Evolutionary conservation across 345 rosid genomes (phyloP), one percentile per base, ranked within the genome.

Genomic region (Populus tremula): DNA sequence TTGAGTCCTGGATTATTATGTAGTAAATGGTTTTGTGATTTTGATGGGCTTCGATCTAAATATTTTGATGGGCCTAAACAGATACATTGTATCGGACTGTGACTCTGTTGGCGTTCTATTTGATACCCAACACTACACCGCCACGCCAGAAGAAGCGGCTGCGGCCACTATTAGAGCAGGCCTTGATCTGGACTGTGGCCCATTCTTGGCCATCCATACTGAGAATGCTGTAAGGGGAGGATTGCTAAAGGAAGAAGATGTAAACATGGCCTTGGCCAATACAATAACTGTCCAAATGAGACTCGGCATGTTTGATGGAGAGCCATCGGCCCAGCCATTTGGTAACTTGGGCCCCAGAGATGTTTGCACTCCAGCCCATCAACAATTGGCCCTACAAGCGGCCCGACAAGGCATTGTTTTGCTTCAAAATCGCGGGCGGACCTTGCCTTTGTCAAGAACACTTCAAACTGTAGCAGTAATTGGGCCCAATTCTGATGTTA

Each of bases 71-170:
- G 67, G 61, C 12, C 27, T 20, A 36, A 59, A 36, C 77, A 94
- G 98, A 70, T 95, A 96, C 76, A 96, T 96, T 35, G 98, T 91
- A 8, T 96, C 99, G 5, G 99, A 96, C 59, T 96, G 99, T 66
- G 93, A 96, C 78, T 88, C 99, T 1, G 96, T 96, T 31, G 93
- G 88, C 4, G 91, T 91, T 21, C 83, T 93, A 63, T 94, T 80
- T 41, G 86, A 93, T 27, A 88, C n/a, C 41, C 98, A 94, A 70
- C 98, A 90, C 81, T 94, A 88, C 83, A 93, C 98, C 0, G 11
- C 31, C 18, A 91, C 94, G 7, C 94, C 97, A 0, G 97, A 94
- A 78, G 97, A 88, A 71, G 96, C 98, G 21, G 97, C 96, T 33
- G 98, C 98, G 0, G 84, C 77, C 16, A 78, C 93, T 27, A 89